Base-by-base conservation (phyloP, 2,329 filamentous ascomycete species). In the Fusarium denticulatum region DNA sequence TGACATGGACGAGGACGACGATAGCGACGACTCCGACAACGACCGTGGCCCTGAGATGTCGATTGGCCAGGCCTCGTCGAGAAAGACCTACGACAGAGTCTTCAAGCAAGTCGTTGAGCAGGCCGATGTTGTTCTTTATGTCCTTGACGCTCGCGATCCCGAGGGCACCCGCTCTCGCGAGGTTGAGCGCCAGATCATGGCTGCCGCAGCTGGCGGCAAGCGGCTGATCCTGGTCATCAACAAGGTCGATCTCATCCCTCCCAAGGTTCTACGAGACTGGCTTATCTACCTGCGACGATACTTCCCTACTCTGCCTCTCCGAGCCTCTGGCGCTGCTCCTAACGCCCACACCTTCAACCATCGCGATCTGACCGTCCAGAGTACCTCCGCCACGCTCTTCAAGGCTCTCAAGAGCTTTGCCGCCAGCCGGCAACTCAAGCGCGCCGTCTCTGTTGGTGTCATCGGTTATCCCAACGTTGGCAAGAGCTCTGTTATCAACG, bases 401-500 rank as follows among this genome's bases (percentile, higher is more conserved):
- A 94, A 92, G 78, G 94, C 95, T 2, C 89, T 98, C 69, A 98
- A 98, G 86, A 92, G 94, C 47, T 98, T 93, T 80, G 94, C 95
- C 15, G 92, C 94, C 65, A 89, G 89, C 69, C 93, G 93, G 78
- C 92, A 97, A 81, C 86, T 98, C 75, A 97, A 97, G 87, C 92
- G 95, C 63, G 92, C 95, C 60, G 91, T 97, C 78, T 95, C 94
- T 26, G 95, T 98, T 69, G 95, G 95, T 74, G 94, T 98, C 71
- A 97, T 98, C 77, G 95, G 95, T 34, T 98, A 97, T 82, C 95
- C 95, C 78, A 98, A 98, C 81, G 95, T 97, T 67, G 95, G 95
- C 81, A 98, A 98, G 86, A 97, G 94, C 34, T 97, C 95, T 57
- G 94, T 98, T 78, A 97, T 98, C 88, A 98, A 98, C 82, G 94